A percentile compares a stretch with the other conserved stretches of the same genome.
Conservation (phyloP, 106 monocot genomes). For the Dioscorea dumetorum region DNA sequence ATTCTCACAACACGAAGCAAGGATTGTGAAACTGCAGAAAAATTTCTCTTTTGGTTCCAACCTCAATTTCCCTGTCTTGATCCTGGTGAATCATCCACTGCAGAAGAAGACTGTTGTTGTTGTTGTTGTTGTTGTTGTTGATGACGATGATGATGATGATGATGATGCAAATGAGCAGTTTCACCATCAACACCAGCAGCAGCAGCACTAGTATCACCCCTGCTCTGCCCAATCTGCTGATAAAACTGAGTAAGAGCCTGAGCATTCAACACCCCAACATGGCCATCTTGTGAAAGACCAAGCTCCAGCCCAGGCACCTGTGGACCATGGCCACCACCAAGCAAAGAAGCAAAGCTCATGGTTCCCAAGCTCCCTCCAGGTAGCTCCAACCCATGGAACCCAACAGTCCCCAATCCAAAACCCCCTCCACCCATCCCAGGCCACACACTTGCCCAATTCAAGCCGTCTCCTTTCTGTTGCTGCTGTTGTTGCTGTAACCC, state of each 20-base stretch:
- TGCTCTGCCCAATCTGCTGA: constrained; percentile 25
- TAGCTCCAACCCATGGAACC: constrained; percentile 16
- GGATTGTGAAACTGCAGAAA: neutral
- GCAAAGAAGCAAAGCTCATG: constrained; percentile 31
- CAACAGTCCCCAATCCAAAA: neutral
- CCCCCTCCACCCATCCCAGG: constrained; percentile 1
- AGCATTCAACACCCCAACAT: constrained; percentile 24
- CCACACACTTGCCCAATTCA: constrained; percentile 8
- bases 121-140: constrained; percentile 13
- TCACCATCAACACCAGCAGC: neutral
- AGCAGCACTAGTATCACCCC: constrained; percentile 1
- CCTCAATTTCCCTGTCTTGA: neutral
- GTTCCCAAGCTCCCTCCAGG: constrained; percentile 2
- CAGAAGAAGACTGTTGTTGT: neutral
- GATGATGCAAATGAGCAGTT: constrained; percentile 15
- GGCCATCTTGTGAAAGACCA: constrained; percentile 33
- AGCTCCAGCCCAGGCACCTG: constrained; percentile 38
- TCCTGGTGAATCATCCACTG: constrained; percentile 21
- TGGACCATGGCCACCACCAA: constrained; percentile 18
- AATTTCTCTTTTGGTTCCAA: neutral
- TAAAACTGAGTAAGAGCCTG: constrained; percentile 31
- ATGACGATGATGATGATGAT: constrained; percentile 11
- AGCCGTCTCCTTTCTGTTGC: neutral
- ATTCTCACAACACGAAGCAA: too few species aligned
- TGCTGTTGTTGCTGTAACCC: neutral